These are phyloP conservation scores for Auricularia sp. DNA, from an alignment of 768 basidiomycete species.

Conservation along the genomic window DNA sequence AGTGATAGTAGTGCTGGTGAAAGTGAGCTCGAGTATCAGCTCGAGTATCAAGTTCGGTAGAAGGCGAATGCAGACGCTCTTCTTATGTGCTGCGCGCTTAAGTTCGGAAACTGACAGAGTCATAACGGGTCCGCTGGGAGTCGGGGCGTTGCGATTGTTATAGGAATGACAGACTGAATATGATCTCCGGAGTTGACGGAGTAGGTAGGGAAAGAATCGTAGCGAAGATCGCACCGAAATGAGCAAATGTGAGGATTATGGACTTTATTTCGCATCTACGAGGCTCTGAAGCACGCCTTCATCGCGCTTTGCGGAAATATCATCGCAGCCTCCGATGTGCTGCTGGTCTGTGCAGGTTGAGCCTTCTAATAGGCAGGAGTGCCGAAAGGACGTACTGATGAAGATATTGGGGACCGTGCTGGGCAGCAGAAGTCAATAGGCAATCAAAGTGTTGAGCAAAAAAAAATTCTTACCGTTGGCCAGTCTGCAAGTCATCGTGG, in stretches of 20 bases:
- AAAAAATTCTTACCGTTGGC: background rate
- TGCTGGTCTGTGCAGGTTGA: conserved; percentile 7
- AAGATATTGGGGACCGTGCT: conserved; percentile 68
- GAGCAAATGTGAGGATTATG: no score
- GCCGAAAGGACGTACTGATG: conserved; percentile 37
- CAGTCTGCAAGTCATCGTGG: background rate
- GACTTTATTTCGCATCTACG: background rate
- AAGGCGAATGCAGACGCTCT: no score
- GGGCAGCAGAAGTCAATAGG: background rate
- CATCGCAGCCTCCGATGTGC: conserved; percentile 17
- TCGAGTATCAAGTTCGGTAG: no score
- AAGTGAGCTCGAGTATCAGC: no score
- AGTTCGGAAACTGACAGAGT: no score
- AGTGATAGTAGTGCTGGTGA: background rate
- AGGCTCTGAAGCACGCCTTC: background rate
- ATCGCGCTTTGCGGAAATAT: conserved; percentile 4
- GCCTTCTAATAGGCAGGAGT: background rate
- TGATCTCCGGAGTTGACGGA: no score
- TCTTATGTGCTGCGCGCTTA: no score
- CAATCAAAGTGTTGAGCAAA: background rate
- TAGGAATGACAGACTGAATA: no score
- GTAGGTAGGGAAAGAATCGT: no score
- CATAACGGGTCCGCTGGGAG: no score
- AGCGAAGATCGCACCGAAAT: no score
- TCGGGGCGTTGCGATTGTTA: no score